These are phyloP conservation scores for Debaryomyces fabryi DNA, from an alignment of 1,139 yeast genomes.

Conservation along the genomic window DNA sequence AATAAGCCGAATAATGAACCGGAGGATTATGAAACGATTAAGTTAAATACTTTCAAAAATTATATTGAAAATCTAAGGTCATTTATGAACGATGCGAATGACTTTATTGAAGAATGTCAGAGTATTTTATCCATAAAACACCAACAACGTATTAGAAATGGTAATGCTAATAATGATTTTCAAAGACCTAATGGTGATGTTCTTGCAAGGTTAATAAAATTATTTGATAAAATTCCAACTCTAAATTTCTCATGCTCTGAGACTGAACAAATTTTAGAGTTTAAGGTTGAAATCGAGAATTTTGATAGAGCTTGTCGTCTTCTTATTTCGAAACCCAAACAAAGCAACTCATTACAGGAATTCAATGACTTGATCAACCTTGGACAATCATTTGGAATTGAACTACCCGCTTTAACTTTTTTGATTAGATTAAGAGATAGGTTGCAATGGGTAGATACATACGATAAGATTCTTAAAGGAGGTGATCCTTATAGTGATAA, in stretches of 20 bases:
- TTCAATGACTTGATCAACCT: conserved; percentile 49
- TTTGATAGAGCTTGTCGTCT: conserved; percentile 54
- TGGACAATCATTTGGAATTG: conserved; percentile 64
- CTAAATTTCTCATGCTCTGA: conserved; percentile 60
- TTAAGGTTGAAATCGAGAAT: conserved; percentile 54
- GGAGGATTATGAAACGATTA: conserved; percentile 18
- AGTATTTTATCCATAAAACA: conserved; percentile 51
- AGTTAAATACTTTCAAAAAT: conserved; percentile 22
- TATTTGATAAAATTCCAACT: conserved; percentile 51
- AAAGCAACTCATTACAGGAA: conserved; percentile 34
- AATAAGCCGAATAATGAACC: conserved; percentile 10
- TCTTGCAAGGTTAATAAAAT: conserved; percentile 25
- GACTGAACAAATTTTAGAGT: conserved; percentile 58
- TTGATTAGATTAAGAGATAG: conserved; percentile 53
- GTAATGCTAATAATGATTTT: conserved; percentile 18
- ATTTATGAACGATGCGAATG: conserved; percentile 49
- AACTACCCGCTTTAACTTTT: conserved; percentile 52
- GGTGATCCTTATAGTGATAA: conserved; percentile 45
- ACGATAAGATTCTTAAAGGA: conserved; percentile 37
- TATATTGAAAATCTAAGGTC: conserved; percentile 39
- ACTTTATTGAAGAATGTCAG: conserved; percentile 62
- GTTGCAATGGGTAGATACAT: conserved; percentile 51
- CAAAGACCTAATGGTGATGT: conserved; percentile 20
- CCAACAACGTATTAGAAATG: conserved; percentile 50
- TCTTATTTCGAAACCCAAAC: conserved; percentile 31